These are phyloP conservation scores for Dactylellina haptotyla DNA, from an alignment of 2,329 filamentous ascomycete species.

Conservation along the genomic window DNA sequence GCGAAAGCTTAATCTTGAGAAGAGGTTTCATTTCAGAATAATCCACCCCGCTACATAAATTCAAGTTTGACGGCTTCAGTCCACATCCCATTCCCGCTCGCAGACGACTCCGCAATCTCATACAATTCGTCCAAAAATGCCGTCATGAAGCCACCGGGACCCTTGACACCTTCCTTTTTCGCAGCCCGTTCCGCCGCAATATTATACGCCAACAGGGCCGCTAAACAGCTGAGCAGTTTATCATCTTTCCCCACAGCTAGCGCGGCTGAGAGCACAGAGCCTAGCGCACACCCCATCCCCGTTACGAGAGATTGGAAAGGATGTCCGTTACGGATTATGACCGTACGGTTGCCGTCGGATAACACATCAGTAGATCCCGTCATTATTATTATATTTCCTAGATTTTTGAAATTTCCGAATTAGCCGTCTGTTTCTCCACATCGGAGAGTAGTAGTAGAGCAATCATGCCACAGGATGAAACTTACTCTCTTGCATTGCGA, in stretches of 20 bases:
- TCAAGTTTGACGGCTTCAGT: conserved; percentile 28
- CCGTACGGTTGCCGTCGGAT: conserved; percentile 76
- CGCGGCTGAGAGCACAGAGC: conserved; percentile 80
- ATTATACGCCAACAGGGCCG: conserved; percentile 81
- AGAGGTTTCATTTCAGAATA: no score
- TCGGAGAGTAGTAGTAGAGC: not conserved
- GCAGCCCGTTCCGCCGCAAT: conserved; percentile 72
- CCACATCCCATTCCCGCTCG: conserved; percentile 28
- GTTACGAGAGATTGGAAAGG: conserved; percentile 75
- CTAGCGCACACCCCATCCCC: conserved; percentile 81
- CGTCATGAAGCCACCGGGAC: conserved; percentile 86
- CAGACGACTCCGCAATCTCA: conserved; percentile 56
- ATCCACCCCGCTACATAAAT: conserved; percentile 39
- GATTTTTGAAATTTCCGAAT: not conserved
- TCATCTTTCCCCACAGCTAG: conserved; percentile 71
- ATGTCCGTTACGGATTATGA: conserved; percentile 80
- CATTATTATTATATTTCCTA: conserved; percentile 76
- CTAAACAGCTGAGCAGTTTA: conserved; percentile 76
- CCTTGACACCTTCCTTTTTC: conserved; percentile 71
- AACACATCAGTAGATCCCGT: conserved; percentile 82
- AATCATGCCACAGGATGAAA: not conserved
- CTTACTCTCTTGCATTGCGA: no score
- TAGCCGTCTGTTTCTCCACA: not conserved
- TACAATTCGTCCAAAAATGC: conserved; percentile 81
- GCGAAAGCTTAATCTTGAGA: no score